Evolutionary conservation across 2,329 filamentous ascomycete genomes (phyloP), one percentile per base, ranked within the genome.

Genomic region (Lasiodiplodia gonubiensis): DNA sequence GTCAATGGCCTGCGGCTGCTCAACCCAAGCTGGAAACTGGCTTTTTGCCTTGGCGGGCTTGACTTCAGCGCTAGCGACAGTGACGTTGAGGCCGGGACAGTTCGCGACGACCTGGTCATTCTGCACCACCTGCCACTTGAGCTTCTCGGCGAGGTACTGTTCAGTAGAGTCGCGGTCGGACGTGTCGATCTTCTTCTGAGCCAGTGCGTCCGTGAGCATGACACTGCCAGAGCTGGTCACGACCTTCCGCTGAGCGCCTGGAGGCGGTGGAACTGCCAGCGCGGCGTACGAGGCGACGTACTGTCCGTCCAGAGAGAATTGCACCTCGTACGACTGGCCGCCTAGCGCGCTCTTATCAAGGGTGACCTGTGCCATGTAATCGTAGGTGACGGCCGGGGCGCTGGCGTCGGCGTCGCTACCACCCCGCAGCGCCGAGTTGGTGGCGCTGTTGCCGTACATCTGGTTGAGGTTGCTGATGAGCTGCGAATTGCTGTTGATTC

Each of bases 91-190:
- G 71, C 74, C 73, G 60, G 76, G 74, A 64, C 78, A 67, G 5
- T 72, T 63, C 2, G 74, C 71, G 70, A 78, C 75, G 12, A 67
- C 61, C 68, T 74, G 73, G 33, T 75, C 73, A 53, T 72, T 68
- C 48, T 73, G 73, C 33, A 79, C 71, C 48, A 79, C 72, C 64
- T 74, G 75, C 73, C 77, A 79, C 73, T 74, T 70, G 27, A 79
- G 71, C 71, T 79, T 71, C 59, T 74, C 65, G 53, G 70, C 70
- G n/a, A 79, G 74, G 72, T 78, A 79, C 8, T 72, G 66, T 68
- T 75, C 72, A 48, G 78, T 73, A 51, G 76, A 67, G 46, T 77
- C 75, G 49, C 74, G 73, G 68, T 73, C 69, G 23, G 78, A 72
- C 0, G 74, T 76, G 60, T 71, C 71, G 49, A 76, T 67, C 66